These are phyloP conservation scores for Coniferiporia weirii DNA, from an alignment of 1,284 basidiomycete genomes.

Conservation along the genomic window DNA sequence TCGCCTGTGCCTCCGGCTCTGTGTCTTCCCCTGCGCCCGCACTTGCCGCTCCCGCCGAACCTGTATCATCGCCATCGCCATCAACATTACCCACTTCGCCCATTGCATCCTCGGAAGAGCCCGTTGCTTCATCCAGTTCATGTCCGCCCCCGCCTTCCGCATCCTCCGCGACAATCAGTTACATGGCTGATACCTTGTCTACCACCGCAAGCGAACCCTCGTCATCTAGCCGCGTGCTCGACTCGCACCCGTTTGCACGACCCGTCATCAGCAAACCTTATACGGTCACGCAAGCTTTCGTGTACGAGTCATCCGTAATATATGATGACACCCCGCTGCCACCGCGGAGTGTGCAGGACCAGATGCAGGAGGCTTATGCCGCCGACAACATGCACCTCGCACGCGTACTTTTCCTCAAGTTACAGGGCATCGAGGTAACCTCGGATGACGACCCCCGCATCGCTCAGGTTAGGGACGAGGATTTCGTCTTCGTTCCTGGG, in stretches of 20 bases:
- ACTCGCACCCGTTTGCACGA: background rate
- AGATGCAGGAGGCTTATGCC: slow-evolving; percentile 60
- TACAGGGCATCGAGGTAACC: slow-evolving; percentile 55
- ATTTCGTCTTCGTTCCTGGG: slow-evolving; percentile 58
- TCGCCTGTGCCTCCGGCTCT: no score
- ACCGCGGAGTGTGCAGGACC: slow-evolving; percentile 50
- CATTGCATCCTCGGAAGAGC: background rate
- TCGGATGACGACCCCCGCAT: slow-evolving; percentile 58
- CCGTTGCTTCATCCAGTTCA: background rate
- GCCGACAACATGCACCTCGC: slow-evolving; percentile 59
- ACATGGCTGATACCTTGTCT: no score
- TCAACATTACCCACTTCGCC: background rate
- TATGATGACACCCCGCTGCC: slow-evolving; percentile 28
- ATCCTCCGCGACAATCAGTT: background rate
- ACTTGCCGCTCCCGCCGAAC: background rate
- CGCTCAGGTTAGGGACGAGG: slow-evolving; percentile 56
- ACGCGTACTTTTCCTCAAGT: slow-evolving; percentile 53
- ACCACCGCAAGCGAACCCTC: background rate
- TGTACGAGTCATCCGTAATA: slow-evolving; percentile 1
- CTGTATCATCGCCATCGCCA: background rate
- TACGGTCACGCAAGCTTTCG: background rate
- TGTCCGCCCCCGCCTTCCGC: background rate
- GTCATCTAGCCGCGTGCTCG: background rate
- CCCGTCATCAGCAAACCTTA: background rate
- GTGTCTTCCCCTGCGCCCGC: background rate